phyloP scores from a whole-genome alignment of 345 rosid genomes.

The Eucalyptus sp. region DNA sequence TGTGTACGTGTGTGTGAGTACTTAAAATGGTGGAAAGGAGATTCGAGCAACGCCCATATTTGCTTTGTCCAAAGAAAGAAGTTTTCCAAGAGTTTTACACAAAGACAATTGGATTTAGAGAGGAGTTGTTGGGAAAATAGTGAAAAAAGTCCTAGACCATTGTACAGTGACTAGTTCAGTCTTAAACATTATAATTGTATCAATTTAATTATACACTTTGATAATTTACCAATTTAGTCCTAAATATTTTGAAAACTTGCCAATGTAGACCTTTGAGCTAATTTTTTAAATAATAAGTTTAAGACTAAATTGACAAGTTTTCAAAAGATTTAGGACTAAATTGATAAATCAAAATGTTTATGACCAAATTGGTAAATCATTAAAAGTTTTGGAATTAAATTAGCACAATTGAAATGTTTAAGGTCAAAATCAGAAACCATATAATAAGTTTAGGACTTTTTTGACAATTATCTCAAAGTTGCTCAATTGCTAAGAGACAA shows the following conservation, averaged over 20 bases:
- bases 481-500: neutral
- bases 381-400: too few species aligned
- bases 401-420: neutral
- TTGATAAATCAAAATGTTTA: too few species aligned
- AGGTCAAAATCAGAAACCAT: rapidly evolving
- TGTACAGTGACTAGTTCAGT: rapidly evolving
- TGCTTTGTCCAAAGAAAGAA: neutral
- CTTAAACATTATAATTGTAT: rapidly evolving
- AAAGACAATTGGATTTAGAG: neutral
- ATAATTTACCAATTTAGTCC: neutral
- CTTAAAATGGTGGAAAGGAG: neutral
- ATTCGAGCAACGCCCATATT: neutral
- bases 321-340: too few species aligned
- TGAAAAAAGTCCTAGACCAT: too few species aligned
- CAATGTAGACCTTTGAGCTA: neutral
- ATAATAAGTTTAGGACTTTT: rapidly evolving
- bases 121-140: neutral
- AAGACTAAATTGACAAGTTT: too few species aligned
- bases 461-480: neutral
- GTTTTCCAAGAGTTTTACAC: neutral
- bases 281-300: too few species aligned
- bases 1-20: neutral
- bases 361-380: rapidly evolving
- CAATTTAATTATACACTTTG: rapidly evolving
- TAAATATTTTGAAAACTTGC: rapidly evolving